Conservation (phyloP, 306 rosid species). For the Lathyrus sativus region DNA sequence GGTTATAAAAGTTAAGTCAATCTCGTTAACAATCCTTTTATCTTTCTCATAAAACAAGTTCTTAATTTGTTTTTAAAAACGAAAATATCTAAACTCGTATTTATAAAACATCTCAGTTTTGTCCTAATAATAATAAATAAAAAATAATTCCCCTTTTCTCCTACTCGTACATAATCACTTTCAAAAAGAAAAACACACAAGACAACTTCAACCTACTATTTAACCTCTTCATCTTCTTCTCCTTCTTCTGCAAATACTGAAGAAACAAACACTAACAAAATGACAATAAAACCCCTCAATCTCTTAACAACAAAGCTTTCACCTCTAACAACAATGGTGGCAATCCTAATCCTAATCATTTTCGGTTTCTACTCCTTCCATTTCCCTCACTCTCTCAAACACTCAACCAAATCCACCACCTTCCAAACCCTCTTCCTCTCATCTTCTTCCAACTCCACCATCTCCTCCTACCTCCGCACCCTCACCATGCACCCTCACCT, state of each 20-base stretch:
- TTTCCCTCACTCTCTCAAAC: constrained; percentile 40
- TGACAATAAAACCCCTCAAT: constrained; percentile 51
- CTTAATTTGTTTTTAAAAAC: too few species aligned
- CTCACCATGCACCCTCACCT: constrained; percentile 89
- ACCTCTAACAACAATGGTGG: constrained; percentile 43
- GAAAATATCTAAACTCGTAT: too few species aligned
- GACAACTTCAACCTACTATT: neutral
- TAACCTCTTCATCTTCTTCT: neutral
- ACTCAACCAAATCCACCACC: constrained; percentile 9
- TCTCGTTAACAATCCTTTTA: too few species aligned
- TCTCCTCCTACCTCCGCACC: constrained; percentile 71
- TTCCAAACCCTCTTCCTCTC: constrained; percentile 58
- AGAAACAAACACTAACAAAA: constrained; percentile 7
- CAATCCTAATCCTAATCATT: constrained; percentile 54
- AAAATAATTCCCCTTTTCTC: too few species aligned
- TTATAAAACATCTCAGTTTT: too few species aligned
- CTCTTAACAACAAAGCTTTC: constrained; percentile 49
- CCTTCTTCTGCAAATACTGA: neutral
- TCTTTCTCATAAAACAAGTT: too few species aligned
- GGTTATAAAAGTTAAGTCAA: too few species aligned
- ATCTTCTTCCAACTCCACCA: constrained; percentile 60
- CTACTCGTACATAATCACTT: neutral
- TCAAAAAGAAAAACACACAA: neutral
- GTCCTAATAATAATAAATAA: too few species aligned
- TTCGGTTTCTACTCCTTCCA: constrained; percentile 59